Evolutionary conservation across 192 early-diverging fungal species (phyloP).

Genomic region (Umbelopsis sp.): DNA sequence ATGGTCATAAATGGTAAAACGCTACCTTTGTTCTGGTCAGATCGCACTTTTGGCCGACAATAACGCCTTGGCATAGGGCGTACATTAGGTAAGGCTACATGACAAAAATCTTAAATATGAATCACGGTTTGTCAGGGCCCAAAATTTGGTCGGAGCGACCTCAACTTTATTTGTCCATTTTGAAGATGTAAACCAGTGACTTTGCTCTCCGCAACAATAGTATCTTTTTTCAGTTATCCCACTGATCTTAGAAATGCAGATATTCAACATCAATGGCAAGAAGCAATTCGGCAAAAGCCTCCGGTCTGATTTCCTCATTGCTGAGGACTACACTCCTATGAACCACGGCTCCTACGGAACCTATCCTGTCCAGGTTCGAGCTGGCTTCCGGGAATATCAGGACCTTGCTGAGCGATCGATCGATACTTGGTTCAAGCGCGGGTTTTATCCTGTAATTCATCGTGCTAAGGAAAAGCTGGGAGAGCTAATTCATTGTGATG

Average conservation of each 20-base stretch:
- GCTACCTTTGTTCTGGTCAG: no score
- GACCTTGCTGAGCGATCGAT: constrained; percentile 40
- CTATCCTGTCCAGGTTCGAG: constrained; percentile 31
- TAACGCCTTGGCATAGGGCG: no score
- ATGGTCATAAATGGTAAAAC: no score
- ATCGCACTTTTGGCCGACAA: no score
- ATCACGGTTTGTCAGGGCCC: no score
- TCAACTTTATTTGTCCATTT: no score
- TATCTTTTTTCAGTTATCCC: no score
- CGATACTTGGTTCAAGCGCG: constrained; percentile 56
- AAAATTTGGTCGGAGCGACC: no score
- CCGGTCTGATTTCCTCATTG: constrained; percentile 52
- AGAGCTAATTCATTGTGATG: constrained; percentile 49
- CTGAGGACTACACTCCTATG: constrained; percentile 48
- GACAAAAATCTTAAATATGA: no score
- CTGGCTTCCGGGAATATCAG: constrained; percentile 26
- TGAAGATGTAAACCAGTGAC: no score
- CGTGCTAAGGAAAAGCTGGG: constrained; percentile 43
- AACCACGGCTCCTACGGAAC: constrained; percentile 73
- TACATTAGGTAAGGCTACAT: no score
- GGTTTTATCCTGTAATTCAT: constrained; percentile 34
- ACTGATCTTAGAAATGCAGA: background rate
- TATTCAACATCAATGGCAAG: constrained; percentile 12
- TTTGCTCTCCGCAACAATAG: no score
- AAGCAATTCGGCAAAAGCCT: constrained; percentile 45